A percentile compares a stretch with the other conserved stretches of the same genome.
Conservation (phyloP, 2,329 filamentous ascomycete genomes). For the Neurospora crassa region DNA sequence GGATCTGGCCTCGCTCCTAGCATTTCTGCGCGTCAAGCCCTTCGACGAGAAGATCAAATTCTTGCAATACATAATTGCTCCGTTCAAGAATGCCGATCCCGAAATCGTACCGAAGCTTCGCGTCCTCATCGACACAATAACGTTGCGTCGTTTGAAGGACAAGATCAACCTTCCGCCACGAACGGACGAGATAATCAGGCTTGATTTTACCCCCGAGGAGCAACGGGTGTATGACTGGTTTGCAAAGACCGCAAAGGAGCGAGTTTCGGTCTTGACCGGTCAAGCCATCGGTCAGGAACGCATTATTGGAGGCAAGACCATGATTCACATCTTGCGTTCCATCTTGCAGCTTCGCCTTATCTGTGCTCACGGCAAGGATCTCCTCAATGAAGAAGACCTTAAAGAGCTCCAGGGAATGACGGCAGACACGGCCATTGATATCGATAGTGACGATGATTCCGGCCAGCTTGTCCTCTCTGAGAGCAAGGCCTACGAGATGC, state of each 20-base stretch:
- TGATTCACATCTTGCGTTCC: constrained; percentile 85
- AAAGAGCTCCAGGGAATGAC: constrained; percentile 71
- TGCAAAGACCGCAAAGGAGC: constrained; percentile 67
- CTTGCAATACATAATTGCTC: constrained; percentile 67
- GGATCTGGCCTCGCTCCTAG: constrained; percentile 78
- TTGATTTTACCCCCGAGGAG: constrained; percentile 71
- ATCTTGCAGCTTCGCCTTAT: constrained; percentile 84
- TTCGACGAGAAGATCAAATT: constrained; percentile 76
- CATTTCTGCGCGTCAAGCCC: constrained; percentile 74
- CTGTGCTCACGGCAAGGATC: constrained; percentile 87
- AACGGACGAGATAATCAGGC: constrained; percentile 59
- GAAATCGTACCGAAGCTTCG: constrained; percentile 78
- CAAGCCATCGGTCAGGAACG: constrained; percentile 44
- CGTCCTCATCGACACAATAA: constrained; percentile 88
- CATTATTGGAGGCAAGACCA: constrained; percentile 72
- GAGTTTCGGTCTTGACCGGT: constrained; percentile 65
- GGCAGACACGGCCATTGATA: constrained; percentile 77
- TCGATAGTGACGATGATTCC: constrained; percentile 68
- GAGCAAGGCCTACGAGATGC: constrained; percentile 75
- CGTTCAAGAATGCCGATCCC: constrained; percentile 80
- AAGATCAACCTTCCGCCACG: constrained; percentile 74
- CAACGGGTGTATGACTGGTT: constrained; percentile 75
- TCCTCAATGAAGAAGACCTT: constrained; percentile 76
- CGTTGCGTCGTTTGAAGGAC: constrained; percentile 82
- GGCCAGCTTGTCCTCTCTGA: constrained; percentile 50